A percentile compares a stretch with the other conserved stretches of the same genome.
phyloP scores from a whole-genome alignment of 768 basidiomycete species.

The Cystobasidiopsis lactophilus region DNA sequence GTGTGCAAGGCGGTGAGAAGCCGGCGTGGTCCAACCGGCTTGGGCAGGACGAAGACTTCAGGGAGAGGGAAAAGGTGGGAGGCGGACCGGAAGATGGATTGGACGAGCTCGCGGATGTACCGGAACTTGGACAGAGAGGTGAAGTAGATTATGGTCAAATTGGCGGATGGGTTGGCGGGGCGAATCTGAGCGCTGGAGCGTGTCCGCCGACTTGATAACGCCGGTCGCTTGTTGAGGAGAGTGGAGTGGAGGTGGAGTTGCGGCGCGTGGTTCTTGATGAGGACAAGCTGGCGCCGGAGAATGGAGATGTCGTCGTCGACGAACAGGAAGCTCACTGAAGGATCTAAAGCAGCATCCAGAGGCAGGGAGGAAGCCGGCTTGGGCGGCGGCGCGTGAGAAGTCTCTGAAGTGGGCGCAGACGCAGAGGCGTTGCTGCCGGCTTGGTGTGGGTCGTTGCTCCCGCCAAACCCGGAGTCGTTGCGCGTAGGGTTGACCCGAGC shows the following conservation, averaged over 20 bases:
- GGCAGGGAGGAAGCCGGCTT: not conserved
- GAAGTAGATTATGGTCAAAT: constrained; percentile 56
- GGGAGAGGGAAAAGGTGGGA: constrained; percentile 31
- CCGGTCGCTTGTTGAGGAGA: constrained; percentile 16
- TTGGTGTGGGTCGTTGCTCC: constrained; percentile 2
- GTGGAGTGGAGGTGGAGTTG: constrained; percentile 12
- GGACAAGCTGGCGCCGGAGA: constrained; percentile 49
- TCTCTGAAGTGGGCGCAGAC: not conserved
- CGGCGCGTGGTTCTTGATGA: constrained; percentile 32
- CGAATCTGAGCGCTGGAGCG: constrained; percentile 56
- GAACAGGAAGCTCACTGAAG: constrained; percentile 39
- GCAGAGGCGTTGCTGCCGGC: not conserved
- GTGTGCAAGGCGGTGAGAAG: constrained; percentile 82
- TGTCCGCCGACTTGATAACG: constrained; percentile 19
- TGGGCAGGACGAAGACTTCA: constrained; percentile 90
- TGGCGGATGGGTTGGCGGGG: constrained; percentile 3
- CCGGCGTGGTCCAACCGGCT: constrained; percentile 84
- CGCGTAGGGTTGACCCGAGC: not conserved
- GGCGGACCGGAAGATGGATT: constrained; percentile 38
- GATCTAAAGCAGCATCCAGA: not conserved
- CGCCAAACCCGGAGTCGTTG: constrained; percentile 19
- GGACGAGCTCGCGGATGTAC: constrained; percentile 59
- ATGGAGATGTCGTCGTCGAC: constrained; percentile 80
- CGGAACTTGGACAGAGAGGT: constrained; percentile 79
- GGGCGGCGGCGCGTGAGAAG: not conserved